Evolutionary conservation across 2,329 filamentous ascomycete species (phyloP).

Genomic region (Aureobasidium sp.): DNA sequence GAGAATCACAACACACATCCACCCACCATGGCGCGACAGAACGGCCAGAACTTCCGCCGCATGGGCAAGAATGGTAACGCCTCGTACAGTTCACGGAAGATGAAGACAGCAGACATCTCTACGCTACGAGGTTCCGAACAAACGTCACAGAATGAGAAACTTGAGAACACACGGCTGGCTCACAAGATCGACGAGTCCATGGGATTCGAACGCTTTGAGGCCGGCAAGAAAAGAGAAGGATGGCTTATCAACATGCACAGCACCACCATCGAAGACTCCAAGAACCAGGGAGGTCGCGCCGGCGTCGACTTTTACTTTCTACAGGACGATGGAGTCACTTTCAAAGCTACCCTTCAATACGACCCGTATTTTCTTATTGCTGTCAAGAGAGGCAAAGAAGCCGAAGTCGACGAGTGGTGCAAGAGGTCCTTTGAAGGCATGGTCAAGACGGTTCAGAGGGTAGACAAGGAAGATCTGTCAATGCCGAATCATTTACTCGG

Average conservation of each 20-base stretch:
- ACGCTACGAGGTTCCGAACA: conserved; percentile 67
- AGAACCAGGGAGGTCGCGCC: conserved; percentile 72
- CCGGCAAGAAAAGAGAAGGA: conserved; percentile 73
- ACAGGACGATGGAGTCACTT: conserved; percentile 75
- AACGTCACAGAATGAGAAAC: conserved; percentile 86
- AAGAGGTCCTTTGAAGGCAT: conserved; percentile 70
- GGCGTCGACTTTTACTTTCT: conserved; percentile 98
- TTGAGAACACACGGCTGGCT: conserved; percentile 74
- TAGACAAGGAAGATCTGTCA: conserved; percentile 83
- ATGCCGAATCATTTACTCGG: conserved; percentile 86
- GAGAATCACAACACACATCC: not conserved
- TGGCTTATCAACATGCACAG: conserved; percentile 96
- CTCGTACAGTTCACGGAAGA: conserved; percentile 46
- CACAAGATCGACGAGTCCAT: conserved; percentile 89
- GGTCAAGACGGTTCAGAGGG: conserved; percentile 64
- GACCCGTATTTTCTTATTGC: conserved; percentile 95
- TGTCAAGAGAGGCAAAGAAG: conserved; percentile 77
- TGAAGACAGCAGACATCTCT: conserved; percentile 72
- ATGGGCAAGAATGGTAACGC: conserved; percentile 39
- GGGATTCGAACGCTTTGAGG: conserved; percentile 88
- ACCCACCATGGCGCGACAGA: conserved; percentile 8
- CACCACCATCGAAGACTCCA: conserved; percentile 76
- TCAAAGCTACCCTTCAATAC: conserved; percentile 94
- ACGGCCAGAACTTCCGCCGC: conserved; percentile 15
- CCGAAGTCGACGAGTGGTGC: conserved; percentile 94